Evolutionary conservation across 257 asterid genomes (phyloP).

Genomic region (Solanum appendiculatum): DNA sequence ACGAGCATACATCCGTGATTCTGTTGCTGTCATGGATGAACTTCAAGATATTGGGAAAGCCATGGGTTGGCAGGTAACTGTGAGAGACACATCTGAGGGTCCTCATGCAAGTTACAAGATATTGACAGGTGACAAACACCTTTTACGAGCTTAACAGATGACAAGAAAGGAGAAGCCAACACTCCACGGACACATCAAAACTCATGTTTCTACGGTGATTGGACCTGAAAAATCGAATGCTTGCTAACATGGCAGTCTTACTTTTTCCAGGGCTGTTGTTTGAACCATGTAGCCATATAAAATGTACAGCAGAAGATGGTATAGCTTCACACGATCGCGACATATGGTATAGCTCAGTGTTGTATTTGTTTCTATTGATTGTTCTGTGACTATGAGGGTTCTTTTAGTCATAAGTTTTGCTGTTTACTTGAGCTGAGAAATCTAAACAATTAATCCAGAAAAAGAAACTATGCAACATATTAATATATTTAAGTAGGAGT

Average conservation of each 20-base stretch:
- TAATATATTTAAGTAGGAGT: background rate
- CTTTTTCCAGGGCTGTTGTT: background rate
- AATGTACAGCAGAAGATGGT: background rate
- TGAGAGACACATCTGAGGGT: conserved; percentile 85
- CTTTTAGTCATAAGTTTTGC: background rate
- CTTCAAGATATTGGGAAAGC: conserved; percentile 64
- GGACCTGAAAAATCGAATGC: background rate
- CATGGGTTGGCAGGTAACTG: conserved; percentile 59
- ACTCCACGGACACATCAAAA: background rate
- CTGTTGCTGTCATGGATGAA: conserved; percentile 58
- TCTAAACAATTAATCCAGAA: background rate
- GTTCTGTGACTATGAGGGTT: background rate
- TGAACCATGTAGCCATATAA: background rate
- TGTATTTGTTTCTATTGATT: background rate
- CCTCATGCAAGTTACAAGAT: conserved; percentile 82
- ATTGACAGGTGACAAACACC: conserved; percentile 57
- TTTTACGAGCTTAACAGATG: background rate
- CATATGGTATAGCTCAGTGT: background rate
- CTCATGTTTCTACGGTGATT: background rate
- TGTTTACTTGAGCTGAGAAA: background rate
- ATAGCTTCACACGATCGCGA: background rate
- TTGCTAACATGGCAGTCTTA: background rate
- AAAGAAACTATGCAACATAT: background rate
- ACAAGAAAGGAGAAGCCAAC: background rate
- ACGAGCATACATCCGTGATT: conserved; percentile 54